Percentiles rank a stretch among this genome's conserved stretches.
Conservation (phyloP, 208 protist genomes). For the Trypanosoma caninum region DNA sequence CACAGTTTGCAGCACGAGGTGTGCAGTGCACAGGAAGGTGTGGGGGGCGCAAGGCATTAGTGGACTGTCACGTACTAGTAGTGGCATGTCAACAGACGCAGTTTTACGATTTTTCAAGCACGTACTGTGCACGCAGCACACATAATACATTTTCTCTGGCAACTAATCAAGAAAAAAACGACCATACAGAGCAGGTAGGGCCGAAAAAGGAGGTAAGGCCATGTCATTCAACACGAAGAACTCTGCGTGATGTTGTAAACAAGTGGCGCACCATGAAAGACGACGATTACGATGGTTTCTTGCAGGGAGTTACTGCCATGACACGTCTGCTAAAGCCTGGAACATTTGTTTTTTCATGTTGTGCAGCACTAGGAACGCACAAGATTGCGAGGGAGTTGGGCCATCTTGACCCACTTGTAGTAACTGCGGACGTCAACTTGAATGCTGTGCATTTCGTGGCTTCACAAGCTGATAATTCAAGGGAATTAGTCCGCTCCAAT, state of each 20-base stretch:
- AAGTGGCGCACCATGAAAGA: conserved; percentile 22
- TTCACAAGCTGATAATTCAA: background rate
- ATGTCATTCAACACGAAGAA: conserved; percentile 1
- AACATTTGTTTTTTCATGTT: conserved; percentile 59
- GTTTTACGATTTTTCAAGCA: conserved; percentile 45
- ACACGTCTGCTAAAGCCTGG: conserved; percentile 25
- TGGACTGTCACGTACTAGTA: conserved; percentile 53
- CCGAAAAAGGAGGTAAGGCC: background rate
- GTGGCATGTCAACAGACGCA: conserved; percentile 61
- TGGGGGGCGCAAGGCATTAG: conserved; percentile 38
- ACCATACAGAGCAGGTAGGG: background rate
- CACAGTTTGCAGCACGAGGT: conserved; percentile 36
- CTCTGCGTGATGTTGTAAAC: conserved; percentile 22
- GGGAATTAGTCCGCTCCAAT: conserved; percentile 1
- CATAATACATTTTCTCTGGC: background rate
- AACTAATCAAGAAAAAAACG: background rate
- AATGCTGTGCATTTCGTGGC: conserved; percentile 5
- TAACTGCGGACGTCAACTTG: conserved; percentile 31
- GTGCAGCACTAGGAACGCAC: conserved; percentile 37
- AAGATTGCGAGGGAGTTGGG: conserved; percentile 59
- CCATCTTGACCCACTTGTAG: conserved; percentile 41
- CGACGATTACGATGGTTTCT: conserved; percentile 6
- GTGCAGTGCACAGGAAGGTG: conserved; percentile 48
- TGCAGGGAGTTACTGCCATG: background rate
- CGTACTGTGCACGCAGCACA: conserved; percentile 27